Percentiles rank a stretch among this genome's conserved stretches.
Conservation (phyloP, 2,329 filamentous ascomycete genomes). For the Clonostachys solani region DNA sequence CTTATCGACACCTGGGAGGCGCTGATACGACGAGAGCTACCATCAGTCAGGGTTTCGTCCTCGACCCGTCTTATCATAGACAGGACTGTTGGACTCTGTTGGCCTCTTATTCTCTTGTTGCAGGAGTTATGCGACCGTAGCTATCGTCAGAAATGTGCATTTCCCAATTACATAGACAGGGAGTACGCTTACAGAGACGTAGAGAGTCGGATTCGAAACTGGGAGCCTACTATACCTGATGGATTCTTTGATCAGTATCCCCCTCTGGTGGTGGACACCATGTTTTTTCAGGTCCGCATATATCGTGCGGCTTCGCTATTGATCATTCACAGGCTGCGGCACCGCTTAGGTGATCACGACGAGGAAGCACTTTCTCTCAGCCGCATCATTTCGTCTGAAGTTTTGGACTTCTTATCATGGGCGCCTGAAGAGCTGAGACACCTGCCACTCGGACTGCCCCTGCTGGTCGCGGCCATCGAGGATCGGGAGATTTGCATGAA, state of each 20-base stretch:
- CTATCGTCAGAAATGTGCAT: neutral
- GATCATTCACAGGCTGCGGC: conserved; percentile 8
- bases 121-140: conserved; percentile 7
- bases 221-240: conserved; percentile 1
- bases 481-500: conserved; percentile 1
- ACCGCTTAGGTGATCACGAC: conserved; percentile 7
- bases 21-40: conserved; percentile 5
- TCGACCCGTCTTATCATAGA: conserved; percentile 4
- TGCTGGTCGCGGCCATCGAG: conserved; percentile 8
- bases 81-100: conserved; percentile 5
- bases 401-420: conserved; percentile 1
- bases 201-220: conserved; percentile 3
- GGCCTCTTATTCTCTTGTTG: conserved; percentile 4
- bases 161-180: neutral
- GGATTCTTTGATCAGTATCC: conserved; percentile 1
- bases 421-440: conserved; percentile 3
- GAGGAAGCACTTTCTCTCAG: conserved; percentile 1
- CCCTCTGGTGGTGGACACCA: conserved; percentile 1
- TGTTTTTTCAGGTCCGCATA: conserved; percentile 6
- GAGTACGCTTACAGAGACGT: conserved; percentile 4
- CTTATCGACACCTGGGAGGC: conserved; percentile 7
- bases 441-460: conserved; percentile 6
- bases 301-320: conserved; percentile 7
- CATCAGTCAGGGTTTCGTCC: conserved; percentile 2
- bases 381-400: conserved; percentile 4